Conservation (phyloP, 257 asterid genomes). For the Fraxinus excelsior region DNA sequence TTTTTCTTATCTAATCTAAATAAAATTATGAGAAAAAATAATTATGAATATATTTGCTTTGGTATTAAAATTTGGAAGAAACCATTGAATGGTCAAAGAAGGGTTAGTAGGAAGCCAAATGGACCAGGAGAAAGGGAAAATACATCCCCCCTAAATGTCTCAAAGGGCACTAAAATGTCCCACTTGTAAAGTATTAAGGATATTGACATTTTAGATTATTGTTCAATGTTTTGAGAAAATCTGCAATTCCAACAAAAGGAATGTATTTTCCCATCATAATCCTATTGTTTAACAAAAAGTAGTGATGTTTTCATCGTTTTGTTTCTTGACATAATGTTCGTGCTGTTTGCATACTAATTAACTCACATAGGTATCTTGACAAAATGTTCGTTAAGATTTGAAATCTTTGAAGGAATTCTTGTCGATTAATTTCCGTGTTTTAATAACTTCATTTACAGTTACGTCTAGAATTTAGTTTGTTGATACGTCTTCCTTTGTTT, state of each 20-base stretch:
- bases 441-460: too few species aligned
- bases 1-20: not conserved
- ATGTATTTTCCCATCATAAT: constrained; percentile 28
- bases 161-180: constrained; percentile 25
- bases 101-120: constrained; percentile 35
- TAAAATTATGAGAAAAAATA: not conserved
- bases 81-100: constrained; percentile 14
- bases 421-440: too few species aligned
- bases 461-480: too few species aligned
- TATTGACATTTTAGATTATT: constrained; percentile 28
- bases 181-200: constrained; percentile 44
- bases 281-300: constrained; percentile 4
- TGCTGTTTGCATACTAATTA: too few species aligned
- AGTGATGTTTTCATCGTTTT: not conserved
- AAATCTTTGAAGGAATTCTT: too few species aligned
- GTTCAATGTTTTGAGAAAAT: constrained; percentile 28
- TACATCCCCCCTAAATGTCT: constrained; percentile 37
- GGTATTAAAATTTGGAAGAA: not conserved
- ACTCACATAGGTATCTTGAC: too few species aligned
- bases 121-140: constrained; percentile 31
- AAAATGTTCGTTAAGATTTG: too few species aligned
- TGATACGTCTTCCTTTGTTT: too few species aligned
- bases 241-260: constrained; percentile 23
- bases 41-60: not conserved
- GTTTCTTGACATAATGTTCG: too few species aligned